phyloP scores from a whole-genome alignment of 176 grass and related monocot genomes.

The Eragrostis nindensis region DNA sequence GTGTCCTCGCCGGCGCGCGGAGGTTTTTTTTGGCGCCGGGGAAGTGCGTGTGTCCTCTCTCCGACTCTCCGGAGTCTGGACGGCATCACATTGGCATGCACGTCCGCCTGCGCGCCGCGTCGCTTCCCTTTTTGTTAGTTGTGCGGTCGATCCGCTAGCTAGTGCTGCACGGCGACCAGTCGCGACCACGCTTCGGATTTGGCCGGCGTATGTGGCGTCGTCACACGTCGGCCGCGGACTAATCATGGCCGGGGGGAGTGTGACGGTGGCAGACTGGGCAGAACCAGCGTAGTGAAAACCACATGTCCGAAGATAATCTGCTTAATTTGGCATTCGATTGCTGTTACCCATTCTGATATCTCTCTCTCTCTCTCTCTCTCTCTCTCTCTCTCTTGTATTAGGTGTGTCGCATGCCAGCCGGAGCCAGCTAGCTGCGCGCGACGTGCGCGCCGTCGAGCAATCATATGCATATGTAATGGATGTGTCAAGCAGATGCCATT shows the following conservation, averaged over 20 bases:
- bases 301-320: neutral
- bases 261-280: neutral
- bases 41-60: neutral
- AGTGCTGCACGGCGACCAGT: conserved; percentile 36
- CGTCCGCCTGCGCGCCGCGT: conserved; percentile 12
- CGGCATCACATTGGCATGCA: neutral
- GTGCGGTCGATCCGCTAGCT: neutral
- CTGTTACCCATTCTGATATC: neutral
- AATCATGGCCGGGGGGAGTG: conserved; percentile 6
- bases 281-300: conserved; percentile 1
- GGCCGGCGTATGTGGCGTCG: neutral
- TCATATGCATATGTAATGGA: neutral
- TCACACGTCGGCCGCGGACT: conserved; percentile 11
- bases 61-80: conserved; percentile 14
- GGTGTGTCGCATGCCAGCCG: neutral
- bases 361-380: too few species aligned
- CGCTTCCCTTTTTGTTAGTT: neutral
- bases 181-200: conserved; percentile 12
- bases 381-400: neutral
- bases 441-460: neutral
- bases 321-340: neutral
- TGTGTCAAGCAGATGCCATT: neutral
- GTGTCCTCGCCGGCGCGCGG: neutral
- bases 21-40: neutral
- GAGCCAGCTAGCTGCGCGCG: neutral